Conservation (phyloP, 805 yeast species). For the Wickerhamomyces bovis region DNA sequence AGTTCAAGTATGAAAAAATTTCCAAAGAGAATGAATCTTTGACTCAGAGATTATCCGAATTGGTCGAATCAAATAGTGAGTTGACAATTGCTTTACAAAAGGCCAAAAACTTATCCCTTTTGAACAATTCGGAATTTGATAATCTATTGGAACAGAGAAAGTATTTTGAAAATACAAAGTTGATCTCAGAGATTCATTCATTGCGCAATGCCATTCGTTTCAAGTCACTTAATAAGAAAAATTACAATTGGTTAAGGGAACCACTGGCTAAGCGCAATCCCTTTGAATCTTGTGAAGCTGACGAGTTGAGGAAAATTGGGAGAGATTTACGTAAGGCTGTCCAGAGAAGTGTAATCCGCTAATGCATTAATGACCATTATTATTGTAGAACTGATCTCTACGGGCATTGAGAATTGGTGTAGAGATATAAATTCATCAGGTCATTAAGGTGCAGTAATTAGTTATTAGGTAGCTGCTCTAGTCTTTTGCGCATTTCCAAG, state of each 20-base stretch:
- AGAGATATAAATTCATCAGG: too few species aligned
- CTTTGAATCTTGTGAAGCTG: conserved; percentile 5
- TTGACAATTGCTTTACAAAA: conserved; percentile 25
- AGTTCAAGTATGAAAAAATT: conserved; percentile 16
- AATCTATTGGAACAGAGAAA: conserved; percentile 30
- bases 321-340: conserved; percentile 13
- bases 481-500: background rate
- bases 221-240: background rate
- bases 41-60: conserved; percentile 6
- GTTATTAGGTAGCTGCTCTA: background rate
- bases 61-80: conserved; percentile 20
- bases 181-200: conserved; percentile 39
- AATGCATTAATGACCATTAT: background rate
- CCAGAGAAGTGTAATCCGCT: background rate
- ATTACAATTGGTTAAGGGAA: conserved; percentile 7
- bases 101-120: conserved; percentile 19
- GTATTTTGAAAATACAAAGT: conserved; percentile 27
- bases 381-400: too few species aligned
- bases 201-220: conserved; percentile 28
- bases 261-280: conserved; percentile 8
- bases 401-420: too few species aligned
- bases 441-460: background rate
- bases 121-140: conserved; percentile 27
- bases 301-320: conserved; percentile 17
- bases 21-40: conserved; percentile 11